These are phyloP conservation scores for Pseudogymnoascus sp. DNA, from an alignment of 2,329 filamentous ascomycete species.

Conservation along the genomic window DNA sequence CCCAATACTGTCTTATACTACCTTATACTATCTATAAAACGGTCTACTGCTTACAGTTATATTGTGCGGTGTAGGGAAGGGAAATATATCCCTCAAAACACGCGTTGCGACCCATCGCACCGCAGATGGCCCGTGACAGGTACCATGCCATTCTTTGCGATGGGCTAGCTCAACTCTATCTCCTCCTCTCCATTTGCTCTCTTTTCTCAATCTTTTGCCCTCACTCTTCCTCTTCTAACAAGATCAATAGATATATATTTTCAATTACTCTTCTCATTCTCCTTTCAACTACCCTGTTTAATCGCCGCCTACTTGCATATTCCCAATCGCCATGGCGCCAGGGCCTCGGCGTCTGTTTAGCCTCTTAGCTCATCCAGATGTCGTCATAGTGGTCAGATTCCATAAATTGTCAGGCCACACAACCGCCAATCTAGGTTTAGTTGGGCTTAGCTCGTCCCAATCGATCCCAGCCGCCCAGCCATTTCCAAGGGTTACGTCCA, in stretches of 20 bases:
- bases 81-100: slow-evolving; percentile 7
- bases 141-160: neutral
- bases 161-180: neutral
- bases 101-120: neutral
- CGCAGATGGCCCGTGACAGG: neutral
- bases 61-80: neutral
- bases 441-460: neutral
- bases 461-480: neutral
- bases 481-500: neutral
- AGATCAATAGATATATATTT: neutral
- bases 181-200: neutral
- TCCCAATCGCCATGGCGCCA: too few relatives aligned
- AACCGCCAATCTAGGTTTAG: neutral
- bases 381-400: slow-evolving; percentile 1
- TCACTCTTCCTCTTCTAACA: neutral
- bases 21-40: neutral
- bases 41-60: neutral
- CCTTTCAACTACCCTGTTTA: neutral
- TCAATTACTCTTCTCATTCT: neutral
- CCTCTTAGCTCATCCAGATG: neutral
- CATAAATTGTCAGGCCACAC: neutral
- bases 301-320: too few relatives aligned
- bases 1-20: neutral
- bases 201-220: neutral
- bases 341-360: neutral